Base-by-base conservation (phyloP, 1,284 basidiomycete species). In the Irpex sp. region DNA sequence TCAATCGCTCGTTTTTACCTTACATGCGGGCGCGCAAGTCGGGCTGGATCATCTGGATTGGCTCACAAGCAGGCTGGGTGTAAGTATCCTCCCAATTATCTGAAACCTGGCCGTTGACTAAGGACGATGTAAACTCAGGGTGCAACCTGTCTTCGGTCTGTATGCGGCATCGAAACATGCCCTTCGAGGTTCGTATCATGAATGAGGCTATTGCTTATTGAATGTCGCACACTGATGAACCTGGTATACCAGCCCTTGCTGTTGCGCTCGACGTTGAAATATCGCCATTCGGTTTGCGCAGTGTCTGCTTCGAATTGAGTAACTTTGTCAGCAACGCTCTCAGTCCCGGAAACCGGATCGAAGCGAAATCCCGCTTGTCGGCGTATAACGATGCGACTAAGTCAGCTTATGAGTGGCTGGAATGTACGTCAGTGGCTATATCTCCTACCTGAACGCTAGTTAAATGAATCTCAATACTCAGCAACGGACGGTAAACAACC, bases 271-370 rank as follows among this genome's bases (percentile, higher is more conserved):
- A 80, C 61, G 70, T 67, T 0, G 80, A 82, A 67, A 75, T 82
- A 5, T 61, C 74, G 5, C 78, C 78, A 1, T 67, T 82, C 19
- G 79, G 2, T 11, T 69, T 83, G 2, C 75, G 78, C n/a, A 77
- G 75, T 62, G 72, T 77, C 58, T 78, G 73, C 63, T 64, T 81
- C 53, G 80, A 82, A 51, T 76, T 76, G 39, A 80, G 80, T 5
- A 79, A 77, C 66, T 81, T 80, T 72, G 73, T 79, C 33, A 81
- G 79, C 0, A 61, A 70, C 1, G 73, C 81, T 67, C 70, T 81
- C 68, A 4, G 72, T 71, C 31, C 15, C 77, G 60, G 72, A 75
- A 5, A 67, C 68, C 2, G 66, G 71, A 1, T 72, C 76, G 53
- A 68, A 70, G 6, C 63, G 72, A 4, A 43, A 11, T 15, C 39